Base-by-base conservation (phyloP, 169 alveolate species). In the Ichthyophthirius multifiliis region DNA sequence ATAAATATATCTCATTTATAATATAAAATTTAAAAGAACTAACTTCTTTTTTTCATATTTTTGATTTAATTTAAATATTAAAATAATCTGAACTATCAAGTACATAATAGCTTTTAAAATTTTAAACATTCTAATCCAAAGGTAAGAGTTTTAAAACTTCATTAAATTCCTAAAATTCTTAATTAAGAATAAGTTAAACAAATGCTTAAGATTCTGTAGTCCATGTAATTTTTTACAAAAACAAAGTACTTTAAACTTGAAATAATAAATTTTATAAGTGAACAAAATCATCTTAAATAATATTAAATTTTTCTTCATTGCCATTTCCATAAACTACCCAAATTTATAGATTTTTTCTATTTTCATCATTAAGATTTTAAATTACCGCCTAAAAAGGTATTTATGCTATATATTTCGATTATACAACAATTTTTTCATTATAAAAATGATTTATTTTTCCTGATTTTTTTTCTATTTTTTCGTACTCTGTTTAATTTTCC, bases 211-310 rank as follows among this genome's bases (percentile, higher is more conserved):
- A 55, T 55, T 55, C 71, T 27, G 71, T 55, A 0, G 71, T 55
- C 71, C 71, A 55, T 3, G 23, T 55, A 20, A 55, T 55, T 55
- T 55, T 55, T 55, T 55, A 55, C 43, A 55, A 55, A 23, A 55
- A 55, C 13, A 55, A 27, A 7, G 23, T 55, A 13, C 43, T 55
- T 3, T 55, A 27, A 55, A 55, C 31, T 3, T 27, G 43, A 7
- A 27, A 39, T 1, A 55, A 27, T 15, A 39, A 55, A 27, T 55
- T 39, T 20, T 34, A 13, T 9, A 55, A 55, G 34, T 55, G 31
- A 55, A 55, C 71, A 27, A 55, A 55, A 27, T 55, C 71, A 55
- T 55, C 71, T 55, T 55, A 34, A 20, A 55, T 55, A 10, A 55
- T 5, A n/a, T 55, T 10, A 34, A 55, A 27, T 27, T 39, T 55